phyloP scores from a whole-genome alignment of 768 basidiomycete genomes.

The Leccinum ochraceum region DNA sequence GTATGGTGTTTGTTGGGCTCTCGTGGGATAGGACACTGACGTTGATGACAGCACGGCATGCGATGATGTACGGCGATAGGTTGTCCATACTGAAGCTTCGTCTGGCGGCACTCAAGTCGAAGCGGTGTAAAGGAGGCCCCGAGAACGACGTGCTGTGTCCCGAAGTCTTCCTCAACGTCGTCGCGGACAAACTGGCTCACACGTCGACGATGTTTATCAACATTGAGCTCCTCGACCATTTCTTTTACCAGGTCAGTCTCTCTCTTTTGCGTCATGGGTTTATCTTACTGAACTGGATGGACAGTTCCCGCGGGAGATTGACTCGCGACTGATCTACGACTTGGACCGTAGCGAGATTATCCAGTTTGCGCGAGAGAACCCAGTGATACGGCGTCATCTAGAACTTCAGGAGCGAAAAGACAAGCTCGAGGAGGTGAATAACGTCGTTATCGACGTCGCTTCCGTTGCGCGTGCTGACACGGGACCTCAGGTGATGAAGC shows the following conservation, averaged over 20 bases:
- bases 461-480: slow-evolving; percentile 10
- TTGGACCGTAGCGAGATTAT: slow-evolving; percentile 89
- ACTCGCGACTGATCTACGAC: slow-evolving; percentile 89
- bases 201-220: slow-evolving; percentile 99
- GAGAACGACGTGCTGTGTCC: slow-evolving; percentile 91
- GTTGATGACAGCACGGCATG: slow-evolving; percentile 73
- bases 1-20: slow-evolving; percentile 44
- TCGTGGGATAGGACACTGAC: slow-evolving; percentile 9
- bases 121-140: slow-evolving; percentile 85
- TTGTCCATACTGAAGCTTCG: slow-evolving; percentile 83
- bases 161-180: slow-evolving; percentile 94
- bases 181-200: slow-evolving; percentile 94
- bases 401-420: slow-evolving; percentile 97
- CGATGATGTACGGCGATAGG: slow-evolving; percentile 84
- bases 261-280: neutral
- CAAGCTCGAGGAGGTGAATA: slow-evolving; percentile 87
- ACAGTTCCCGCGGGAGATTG: slow-evolving; percentile 97
- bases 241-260: slow-evolving; percentile 87
- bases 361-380: slow-evolving; percentile 95
- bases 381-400: slow-evolving; percentile 79
- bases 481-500: slow-evolving; percentile 82
- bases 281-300: neutral
- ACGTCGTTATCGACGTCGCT: neutral
- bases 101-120: slow-evolving; percentile 81
- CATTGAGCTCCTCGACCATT: slow-evolving; percentile 96